A percentile compares a stretch with the other conserved stretches of the same genome.
These are phyloP conservation scores for Gossypium ekmanianum DNA, from an alignment of 345 rosid species.

Conservation along the genomic window DNA sequence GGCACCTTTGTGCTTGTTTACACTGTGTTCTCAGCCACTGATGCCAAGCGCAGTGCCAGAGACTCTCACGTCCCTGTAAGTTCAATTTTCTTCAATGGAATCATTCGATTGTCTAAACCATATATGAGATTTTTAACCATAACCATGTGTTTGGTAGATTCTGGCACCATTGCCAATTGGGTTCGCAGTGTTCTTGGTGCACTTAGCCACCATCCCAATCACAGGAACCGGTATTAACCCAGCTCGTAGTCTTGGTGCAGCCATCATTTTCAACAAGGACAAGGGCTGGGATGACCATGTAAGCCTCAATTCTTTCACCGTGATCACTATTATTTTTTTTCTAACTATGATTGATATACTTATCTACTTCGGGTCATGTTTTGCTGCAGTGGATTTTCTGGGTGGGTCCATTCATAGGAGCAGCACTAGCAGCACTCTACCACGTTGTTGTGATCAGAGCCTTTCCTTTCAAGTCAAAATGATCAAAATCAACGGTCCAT, in stretches of 20 bases:
- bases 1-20: constrained; percentile 47
- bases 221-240: constrained; percentile 75
- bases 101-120: not conserved
- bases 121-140: not conserved
- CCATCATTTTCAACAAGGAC: constrained; percentile 55
- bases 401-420: constrained; percentile 75
- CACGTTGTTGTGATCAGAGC: constrained; percentile 74
- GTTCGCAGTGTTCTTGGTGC: constrained; percentile 69
- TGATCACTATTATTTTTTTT: not conserved
- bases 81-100: not conserved
- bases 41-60: constrained; percentile 52
- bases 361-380: not conserved
- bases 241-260: constrained; percentile 69
- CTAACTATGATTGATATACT: not conserved
- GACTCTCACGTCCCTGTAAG: constrained; percentile 63
- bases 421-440: constrained; percentile 72
- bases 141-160: constrained; percentile 29
- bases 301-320: constrained; percentile 10
- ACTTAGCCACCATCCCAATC: constrained; percentile 64
- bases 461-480: constrained; percentile 58
- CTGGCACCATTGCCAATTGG: constrained; percentile 68
- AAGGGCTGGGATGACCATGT: constrained; percentile 60
- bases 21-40: constrained; percentile 59
- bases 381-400: constrained; percentile 66
- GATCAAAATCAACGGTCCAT: not conserved